Percentiles rank a stretch among this genome's conserved stretches.
phyloP scores from a whole-genome alignment of 305 asterid species.

The Fraxinus greggii region DNA sequence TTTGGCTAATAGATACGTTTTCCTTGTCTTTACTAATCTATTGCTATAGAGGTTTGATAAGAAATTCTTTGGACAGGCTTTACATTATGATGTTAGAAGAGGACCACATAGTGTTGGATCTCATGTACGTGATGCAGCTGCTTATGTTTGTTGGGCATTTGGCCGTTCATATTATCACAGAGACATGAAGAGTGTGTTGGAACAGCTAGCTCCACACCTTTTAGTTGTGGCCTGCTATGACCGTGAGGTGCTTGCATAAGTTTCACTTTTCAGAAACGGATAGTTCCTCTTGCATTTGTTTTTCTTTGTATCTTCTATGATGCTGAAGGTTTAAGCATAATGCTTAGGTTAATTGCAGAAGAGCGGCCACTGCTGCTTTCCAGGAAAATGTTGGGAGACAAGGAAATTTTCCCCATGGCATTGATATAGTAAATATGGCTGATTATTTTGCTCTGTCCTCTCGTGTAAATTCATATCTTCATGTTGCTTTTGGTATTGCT shows the following conservation, averaged over 20 bases:
- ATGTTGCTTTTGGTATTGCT: conserved; percentile 80
- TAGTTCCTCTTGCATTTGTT: conserved; percentile 18
- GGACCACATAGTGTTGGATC: conserved; percentile 99
- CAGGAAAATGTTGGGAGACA: conserved; percentile 99
- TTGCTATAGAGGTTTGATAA: conserved; percentile 17
- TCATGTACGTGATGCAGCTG: conserved; percentile 99
- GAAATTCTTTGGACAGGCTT: conserved; percentile 54
- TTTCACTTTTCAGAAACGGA: conserved; percentile 8
- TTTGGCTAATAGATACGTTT: neutral
- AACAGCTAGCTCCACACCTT: conserved; percentile 89
- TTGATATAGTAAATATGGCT: conserved; percentile 85
- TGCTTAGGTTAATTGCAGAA: conserved; percentile 93
- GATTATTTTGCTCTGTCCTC: conserved; percentile 98
- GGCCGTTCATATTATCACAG: conserved; percentile 85
- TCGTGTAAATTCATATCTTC: conserved; percentile 79
- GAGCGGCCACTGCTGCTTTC: conserved; percentile 99
- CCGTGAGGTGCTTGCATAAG: conserved; percentile 71
- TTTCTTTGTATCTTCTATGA: conserved; percentile 23
- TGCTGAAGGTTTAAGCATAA: conserved; percentile 33
- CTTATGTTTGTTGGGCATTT: conserved; percentile 99
- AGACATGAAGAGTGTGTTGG: conserved; percentile 83
- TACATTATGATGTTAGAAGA: conserved; percentile 94
- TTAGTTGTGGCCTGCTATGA: conserved; percentile 90
- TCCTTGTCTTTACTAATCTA: conserved; percentile 3
- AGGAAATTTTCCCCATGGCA: conserved; percentile 87